Percentiles rank a stretch among this genome's conserved stretches.
These are phyloP conservation scores for Metschnikowia vanudenii DNA, from an alignment of 805 yeast species.

Conservation along the genomic window DNA sequence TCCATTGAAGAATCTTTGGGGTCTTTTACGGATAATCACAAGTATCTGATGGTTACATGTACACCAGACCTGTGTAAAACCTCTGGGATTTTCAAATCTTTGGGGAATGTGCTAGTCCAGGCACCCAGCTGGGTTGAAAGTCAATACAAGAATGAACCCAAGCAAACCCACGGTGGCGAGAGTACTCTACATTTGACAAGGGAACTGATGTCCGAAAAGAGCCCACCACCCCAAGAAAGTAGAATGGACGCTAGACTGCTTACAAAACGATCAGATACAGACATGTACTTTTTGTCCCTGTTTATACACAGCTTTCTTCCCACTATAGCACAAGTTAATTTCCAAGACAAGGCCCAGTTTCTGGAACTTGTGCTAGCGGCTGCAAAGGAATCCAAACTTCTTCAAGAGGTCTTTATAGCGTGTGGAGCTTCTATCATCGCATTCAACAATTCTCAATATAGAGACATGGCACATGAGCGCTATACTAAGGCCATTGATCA, in stretches of 20 bases:
- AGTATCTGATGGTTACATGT: no score
- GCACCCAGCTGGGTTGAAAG: no score
- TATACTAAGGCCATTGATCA: constrained; percentile 11
- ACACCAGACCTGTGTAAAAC: no score
- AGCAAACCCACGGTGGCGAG: no score
- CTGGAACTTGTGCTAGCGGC: constrained; percentile 13
- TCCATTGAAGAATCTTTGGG: no score
- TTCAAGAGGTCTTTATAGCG: constrained; percentile 16
- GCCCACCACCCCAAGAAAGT: no score
- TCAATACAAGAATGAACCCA: no score
- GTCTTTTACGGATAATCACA: no score
- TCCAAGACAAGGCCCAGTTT: constrained; percentile 5
- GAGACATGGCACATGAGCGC: constrained; percentile 11
- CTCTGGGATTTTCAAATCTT: no score
- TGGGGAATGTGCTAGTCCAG: no score
- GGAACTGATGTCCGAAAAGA: no score
- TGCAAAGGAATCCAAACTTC: constrained; percentile 9
- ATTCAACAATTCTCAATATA: constrained; percentile 7
- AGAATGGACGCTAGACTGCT: neutral
- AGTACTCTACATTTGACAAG: no score
- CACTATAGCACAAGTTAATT: constrained; percentile 16
- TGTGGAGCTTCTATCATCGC: constrained; percentile 19
- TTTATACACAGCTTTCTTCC: constrained; percentile 16
- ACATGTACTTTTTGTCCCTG: constrained; percentile 9
- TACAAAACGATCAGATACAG: neutral